A percentile compares a stretch with the other conserved stretches of the same genome.
phyloP scores from a whole-genome alignment of 225 moss, liverwort and hornwort genomes.

The Anthoceros angustus region DNA sequence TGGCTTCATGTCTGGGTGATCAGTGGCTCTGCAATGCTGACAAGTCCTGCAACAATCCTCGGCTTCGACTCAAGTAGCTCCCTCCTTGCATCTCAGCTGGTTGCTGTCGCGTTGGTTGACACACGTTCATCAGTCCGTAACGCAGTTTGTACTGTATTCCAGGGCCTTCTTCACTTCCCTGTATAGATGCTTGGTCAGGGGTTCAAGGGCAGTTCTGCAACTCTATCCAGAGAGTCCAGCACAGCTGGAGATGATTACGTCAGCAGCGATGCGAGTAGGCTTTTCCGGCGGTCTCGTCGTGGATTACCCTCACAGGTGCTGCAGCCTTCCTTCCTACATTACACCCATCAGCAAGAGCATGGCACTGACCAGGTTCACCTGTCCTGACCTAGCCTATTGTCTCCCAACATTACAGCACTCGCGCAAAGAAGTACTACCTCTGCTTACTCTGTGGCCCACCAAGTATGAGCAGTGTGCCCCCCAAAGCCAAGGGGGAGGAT shows the following conservation, averaged over 20 bases:
- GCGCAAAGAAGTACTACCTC: constrained; percentile 77
- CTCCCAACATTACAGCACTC: constrained; percentile 29
- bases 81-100: neutral
- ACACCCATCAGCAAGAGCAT: neutral
- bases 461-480: constrained; percentile 29
- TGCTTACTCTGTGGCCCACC: constrained; percentile 66
- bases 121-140: neutral
- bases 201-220: constrained; percentile 74
- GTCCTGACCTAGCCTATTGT: neutral
- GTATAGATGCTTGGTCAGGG: constrained; percentile 62
- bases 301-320: constrained; percentile 66
- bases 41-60: constrained; percentile 67
- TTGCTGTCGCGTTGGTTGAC: neutral
- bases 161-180: constrained; percentile 61
- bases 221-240: constrained; percentile 64
- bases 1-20: neutral
- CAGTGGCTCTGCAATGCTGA: constrained; percentile 98
- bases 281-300: constrained; percentile 91
- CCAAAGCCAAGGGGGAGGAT: constrained; percentile 41
- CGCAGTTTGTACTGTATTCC: neutral
- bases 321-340: neutral
- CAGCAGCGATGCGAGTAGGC: constrained; percentile 76
- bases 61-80: constrained; percentile 51
- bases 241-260: constrained; percentile 84
- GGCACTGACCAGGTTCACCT: neutral